Conservation (phyloP, 2,329 filamentous ascomycete genomes). For the Neopestalotiopsis sp. region DNA sequence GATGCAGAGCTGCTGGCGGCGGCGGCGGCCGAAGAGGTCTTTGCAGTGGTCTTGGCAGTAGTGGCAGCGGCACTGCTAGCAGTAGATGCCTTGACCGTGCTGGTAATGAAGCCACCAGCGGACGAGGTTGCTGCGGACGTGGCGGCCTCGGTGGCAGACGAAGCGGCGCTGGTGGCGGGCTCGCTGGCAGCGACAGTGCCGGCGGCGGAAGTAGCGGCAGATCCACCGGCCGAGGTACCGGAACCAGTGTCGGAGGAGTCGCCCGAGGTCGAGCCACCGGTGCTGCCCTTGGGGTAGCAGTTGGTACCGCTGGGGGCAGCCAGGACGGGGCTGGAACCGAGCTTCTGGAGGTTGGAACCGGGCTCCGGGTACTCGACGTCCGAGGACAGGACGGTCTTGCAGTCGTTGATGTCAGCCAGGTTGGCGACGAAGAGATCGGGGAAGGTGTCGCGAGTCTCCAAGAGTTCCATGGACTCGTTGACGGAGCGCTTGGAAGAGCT, state of each 20-base stretch:
- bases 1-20: no score
- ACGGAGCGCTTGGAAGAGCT: constrained; percentile 29
- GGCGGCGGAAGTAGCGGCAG: background rate
- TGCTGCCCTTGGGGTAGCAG: constrained; percentile 33
- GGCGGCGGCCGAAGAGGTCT: background rate
- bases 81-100: background rate
- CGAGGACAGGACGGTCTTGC: constrained; percentile 53
- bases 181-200: background rate
- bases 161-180: background rate
- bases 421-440: constrained; percentile 76
- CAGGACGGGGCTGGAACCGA: constrained; percentile 28
- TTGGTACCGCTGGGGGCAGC: constrained; percentile 27
- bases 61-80: background rate
- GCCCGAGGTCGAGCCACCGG: constrained; percentile 18
- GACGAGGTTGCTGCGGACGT: no score
- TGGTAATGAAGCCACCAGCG: background rate
- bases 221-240: background rate
- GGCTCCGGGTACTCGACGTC: constrained; percentile 69
- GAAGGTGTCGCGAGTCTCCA: constrained; percentile 49
- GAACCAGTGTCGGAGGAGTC: constrained; percentile 20
- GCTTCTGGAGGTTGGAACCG: constrained; percentile 57
- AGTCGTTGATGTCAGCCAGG: constrained; percentile 54
- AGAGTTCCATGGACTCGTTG: constrained; percentile 35
- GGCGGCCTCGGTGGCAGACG: background rate
- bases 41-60: background rate